Base-by-base conservation (phyloP, 441 rosid genomes). In the Monsonia emarginata region DNA sequence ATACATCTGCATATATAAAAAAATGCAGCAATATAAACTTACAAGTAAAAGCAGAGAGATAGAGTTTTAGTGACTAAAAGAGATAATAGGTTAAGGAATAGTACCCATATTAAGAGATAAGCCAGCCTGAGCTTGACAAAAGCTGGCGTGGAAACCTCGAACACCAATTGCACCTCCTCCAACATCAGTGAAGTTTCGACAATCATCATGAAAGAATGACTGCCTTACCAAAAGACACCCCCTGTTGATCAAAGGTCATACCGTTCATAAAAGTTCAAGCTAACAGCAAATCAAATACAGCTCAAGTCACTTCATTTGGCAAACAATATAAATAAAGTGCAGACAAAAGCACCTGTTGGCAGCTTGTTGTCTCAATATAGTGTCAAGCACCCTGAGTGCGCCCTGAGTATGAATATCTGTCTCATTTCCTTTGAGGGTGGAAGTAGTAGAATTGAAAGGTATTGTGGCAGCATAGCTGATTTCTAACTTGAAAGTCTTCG, bases 201-300 rank as follows among this genome's bases (percentile, higher is more conserved):
- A 64, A 75, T 87, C 84, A 42, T 80, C 83, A 34, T 79, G 83
- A 75, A 94, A 94, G 78, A 88, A 94, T 18, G 99, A 88, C 70
- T 91, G 99, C 66, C 88, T 81, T 19, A 91, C 94, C 79, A 94
- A 74, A 74, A 93, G 93, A 72, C 97, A 93, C 22, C 89, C 96
- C 78, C 97, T 90, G 79, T 40, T 63, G 32, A 79, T 61, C 27
- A 62, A 74, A 67, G 44, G 71, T 16, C 74, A 26, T 57, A 31
- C 46, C 44, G 19, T 36, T 61, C 59, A 73, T 66, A 64, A 54
- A 64, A 65, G 19, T 4, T 54, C 27, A 22, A 50, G 52, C 50
- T 61, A 54, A 52, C 38, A 68, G 44, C 44, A 60, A 69, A 19
- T 60, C 26, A 64, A 31, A 42, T 68, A 44, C 22, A 3, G 52